Evolutionary conservation across 768 basidiomycete species (phyloP).

Genomic region (Auriculariales sp.): DNA sequence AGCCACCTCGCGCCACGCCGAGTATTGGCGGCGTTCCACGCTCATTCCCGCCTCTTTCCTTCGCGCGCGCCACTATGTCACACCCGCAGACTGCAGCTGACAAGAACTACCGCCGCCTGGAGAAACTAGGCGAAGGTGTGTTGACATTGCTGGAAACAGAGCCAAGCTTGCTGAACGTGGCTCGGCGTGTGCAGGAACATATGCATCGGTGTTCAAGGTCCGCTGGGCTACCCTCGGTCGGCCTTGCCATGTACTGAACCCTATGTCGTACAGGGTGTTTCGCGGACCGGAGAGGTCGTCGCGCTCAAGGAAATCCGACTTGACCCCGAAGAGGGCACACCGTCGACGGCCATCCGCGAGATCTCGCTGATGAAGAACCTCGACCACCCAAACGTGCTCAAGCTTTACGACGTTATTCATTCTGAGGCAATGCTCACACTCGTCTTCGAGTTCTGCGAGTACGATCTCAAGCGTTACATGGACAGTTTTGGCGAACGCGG

Average conservation of each 20-base stretch:
- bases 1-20: not conserved
- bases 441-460: slow-evolving; percentile 97
- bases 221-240: slow-evolving; percentile 4
- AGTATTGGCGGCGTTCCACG: too few relatives aligned
- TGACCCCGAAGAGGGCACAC: slow-evolving; percentile 98
- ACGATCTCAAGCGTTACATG: slow-evolving; percentile 99
- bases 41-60: too few relatives aligned
- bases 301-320: slow-evolving; percentile 98
- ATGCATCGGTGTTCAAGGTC: slow-evolving; percentile 94
- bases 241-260: not conserved
- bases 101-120: slow-evolving; percentile 36
- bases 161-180: not conserved
- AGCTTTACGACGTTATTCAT: slow-evolving; percentile 96
- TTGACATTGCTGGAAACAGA: slow-evolving; percentile 9
- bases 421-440: slow-evolving; percentile 96
- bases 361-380: slow-evolving; percentile 99
- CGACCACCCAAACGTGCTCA: slow-evolving; percentile 96
- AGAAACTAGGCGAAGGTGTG: slow-evolving; percentile 58
- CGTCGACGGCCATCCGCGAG: slow-evolving; percentile 96
- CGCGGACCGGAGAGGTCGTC: slow-evolving; percentile 95
- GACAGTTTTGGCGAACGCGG: slow-evolving; percentile 94
- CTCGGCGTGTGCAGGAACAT: slow-evolving; percentile 53
- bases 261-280: slow-evolving; percentile 57
- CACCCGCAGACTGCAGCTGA: too few relatives aligned
- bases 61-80: too few relatives aligned